A percentile compares a stretch with the other conserved stretches of the same genome.
Conservation (phyloP, 2,329 filamentous ascomycete genomes). For the Ceratocystis diversiconidia region DNA sequence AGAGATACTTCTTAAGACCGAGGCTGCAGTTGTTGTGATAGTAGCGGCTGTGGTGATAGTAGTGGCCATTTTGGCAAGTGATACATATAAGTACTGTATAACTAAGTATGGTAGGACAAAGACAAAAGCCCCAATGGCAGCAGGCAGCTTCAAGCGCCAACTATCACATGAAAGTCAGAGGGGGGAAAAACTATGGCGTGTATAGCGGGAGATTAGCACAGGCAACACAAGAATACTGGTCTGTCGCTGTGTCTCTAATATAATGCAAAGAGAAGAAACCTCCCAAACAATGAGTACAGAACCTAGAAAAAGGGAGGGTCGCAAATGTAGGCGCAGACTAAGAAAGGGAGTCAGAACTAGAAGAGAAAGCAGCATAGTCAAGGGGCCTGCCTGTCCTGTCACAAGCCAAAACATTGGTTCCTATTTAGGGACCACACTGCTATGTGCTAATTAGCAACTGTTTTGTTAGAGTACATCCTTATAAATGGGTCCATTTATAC, state of each 20-base stretch:
- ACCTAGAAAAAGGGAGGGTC: too few relatives aligned
- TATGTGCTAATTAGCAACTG: not conserved
- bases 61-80: not conserved
- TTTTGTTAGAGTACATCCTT: not conserved
- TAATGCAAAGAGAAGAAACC: too few relatives aligned
- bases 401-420: slow-evolving; percentile 2
- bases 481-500: slow-evolving; percentile 1
- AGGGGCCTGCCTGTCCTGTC: not conserved
- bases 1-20: not conserved
- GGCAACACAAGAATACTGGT: not conserved
- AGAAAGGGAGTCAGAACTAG: not conserved
- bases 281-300: too few relatives aligned
- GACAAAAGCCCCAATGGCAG: not conserved
- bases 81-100: not conserved
- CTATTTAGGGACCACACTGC: not conserved
- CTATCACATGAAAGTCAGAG: not conserved
- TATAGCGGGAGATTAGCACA: not conserved
- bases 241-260: too few relatives aligned
- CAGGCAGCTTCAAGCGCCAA: not conserved
- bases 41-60: not conserved
- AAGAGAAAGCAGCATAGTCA: not conserved
- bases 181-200: not conserved
- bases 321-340: not conserved
- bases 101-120: not conserved
- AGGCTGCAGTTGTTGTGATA: not conserved